Evolutionary conservation across 768 basidiomycete genomes (phyloP).

Genomic region (Pisolithus microcarpus): DNA sequence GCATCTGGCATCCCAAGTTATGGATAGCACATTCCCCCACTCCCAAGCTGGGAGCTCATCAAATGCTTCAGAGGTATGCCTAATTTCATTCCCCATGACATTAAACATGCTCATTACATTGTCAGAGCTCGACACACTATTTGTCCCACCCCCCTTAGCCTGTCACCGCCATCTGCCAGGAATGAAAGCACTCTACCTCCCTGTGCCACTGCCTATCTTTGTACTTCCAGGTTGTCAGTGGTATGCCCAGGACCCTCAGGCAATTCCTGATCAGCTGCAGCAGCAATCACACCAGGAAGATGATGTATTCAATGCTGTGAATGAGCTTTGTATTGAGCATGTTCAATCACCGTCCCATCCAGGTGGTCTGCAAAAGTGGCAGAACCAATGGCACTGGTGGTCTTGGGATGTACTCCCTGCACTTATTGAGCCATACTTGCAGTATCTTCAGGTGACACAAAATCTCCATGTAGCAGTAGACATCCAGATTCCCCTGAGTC

Average conservation of each 20-base stretch:
- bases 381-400: neutral
- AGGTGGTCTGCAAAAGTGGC: neutral
- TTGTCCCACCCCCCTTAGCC: neutral
- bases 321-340: no score
- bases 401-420: neutral
- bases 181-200: neutral
- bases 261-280: neutral
- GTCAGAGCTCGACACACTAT: neutral
- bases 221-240: neutral
- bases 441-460: neutral
- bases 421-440: neutral
- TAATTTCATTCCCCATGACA: no score
- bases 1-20: neutral
- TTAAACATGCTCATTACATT: no score
- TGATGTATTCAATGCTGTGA: no score
- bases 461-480: neutral
- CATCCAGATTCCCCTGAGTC: neutral
- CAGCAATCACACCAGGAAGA: no score
- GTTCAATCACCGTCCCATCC: no score
- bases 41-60: no score
- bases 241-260: neutral
- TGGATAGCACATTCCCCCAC: neutral
- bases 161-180: neutral
- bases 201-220: neutral
- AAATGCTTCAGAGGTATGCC: no score